Evolutionary conservation across 1,284 basidiomycete genomes (phyloP).

Genomic region (Puccinia hordei): DNA sequence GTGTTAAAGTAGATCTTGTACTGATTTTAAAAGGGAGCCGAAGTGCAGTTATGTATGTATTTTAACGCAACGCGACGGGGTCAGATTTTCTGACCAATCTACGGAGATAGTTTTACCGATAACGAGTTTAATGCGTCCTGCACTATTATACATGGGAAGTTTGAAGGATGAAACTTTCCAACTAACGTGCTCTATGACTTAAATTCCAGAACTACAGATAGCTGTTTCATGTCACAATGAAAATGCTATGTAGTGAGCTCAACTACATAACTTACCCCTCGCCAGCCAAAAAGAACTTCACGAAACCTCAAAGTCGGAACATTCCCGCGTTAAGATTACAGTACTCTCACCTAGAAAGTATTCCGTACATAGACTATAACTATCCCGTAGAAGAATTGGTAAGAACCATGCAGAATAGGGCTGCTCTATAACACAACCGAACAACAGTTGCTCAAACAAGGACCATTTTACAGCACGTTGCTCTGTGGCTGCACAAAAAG

Average conservation of each 20-base stretch:
- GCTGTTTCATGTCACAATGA: neutral
- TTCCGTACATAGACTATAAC: conserved; percentile 12
- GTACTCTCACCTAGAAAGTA: neutral
- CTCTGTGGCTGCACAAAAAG: neutral
- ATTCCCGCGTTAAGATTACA: neutral
- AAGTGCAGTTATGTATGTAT: too few relatives aligned
- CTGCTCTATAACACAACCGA: conserved; percentile 6
- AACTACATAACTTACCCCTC: too few relatives aligned
- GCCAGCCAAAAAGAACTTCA: neutral
- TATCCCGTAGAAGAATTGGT: neutral
- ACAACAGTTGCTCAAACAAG: conserved; percentile 15
- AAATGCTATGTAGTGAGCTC: too few relatives aligned
- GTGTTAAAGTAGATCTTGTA: too few relatives aligned
- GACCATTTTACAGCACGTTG: conserved; percentile 18
- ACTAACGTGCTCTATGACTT: neutral
- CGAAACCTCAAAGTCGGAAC: neutral
- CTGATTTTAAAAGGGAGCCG: too few relatives aligned
- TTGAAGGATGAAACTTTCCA: neutral
- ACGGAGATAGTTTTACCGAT: neutral
- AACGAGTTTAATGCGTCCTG: neutral
- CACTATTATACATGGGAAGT: neutral
- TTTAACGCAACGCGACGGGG: neutral
- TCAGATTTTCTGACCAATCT: neutral
- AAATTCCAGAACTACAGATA: neutral
- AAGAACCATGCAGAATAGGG: conserved; percentile 15